These are phyloP conservation scores for Yamadazyma olivae DNA, from an alignment of 805 yeast species.

Conservation along the genomic window DNA sequence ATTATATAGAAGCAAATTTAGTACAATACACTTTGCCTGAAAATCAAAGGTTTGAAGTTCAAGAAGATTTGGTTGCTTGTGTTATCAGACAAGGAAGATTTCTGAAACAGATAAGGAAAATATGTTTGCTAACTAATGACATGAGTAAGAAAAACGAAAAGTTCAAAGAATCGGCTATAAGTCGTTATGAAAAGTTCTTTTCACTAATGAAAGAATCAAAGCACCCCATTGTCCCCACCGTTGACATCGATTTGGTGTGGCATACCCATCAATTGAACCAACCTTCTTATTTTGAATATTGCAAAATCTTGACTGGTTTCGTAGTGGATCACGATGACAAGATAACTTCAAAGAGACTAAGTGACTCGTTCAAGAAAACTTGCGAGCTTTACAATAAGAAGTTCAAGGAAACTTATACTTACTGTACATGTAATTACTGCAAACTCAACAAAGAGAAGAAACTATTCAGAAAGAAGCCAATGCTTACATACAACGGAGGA, in stretches of 20 bases:
- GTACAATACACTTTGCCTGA: conserved; percentile 1
- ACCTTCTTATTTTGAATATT: not conserved
- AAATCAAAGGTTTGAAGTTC: conserved; percentile 27
- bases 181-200: conserved; percentile 18
- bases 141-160: conserved; percentile 15
- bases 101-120: not conserved
- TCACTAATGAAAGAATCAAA: conserved; percentile 4
- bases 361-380: conserved; percentile 15
- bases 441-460: not conserved
- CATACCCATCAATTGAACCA: conserved; percentile 7
- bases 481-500: too few relatives aligned
- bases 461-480: not conserved
- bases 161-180: conserved; percentile 11
- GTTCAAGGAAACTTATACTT: conserved; percentile 1
- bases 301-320: conserved; percentile 3
- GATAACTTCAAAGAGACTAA: conserved; percentile 18
- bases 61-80: conserved; percentile 22
- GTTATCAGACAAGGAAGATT: conserved; percentile 21
- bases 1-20: conserved; percentile 3
- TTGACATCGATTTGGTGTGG: conserved; percentile 8
- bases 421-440: conserved; percentile 4
- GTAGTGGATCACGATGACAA: conserved; percentile 20
- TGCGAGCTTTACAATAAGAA: not conserved
- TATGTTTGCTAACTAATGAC: not conserved
- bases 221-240: conserved; percentile 5